phyloP scores from a whole-genome alignment of 495 filamentous ascomycete species.

The Penicillium verhagenii region DNA sequence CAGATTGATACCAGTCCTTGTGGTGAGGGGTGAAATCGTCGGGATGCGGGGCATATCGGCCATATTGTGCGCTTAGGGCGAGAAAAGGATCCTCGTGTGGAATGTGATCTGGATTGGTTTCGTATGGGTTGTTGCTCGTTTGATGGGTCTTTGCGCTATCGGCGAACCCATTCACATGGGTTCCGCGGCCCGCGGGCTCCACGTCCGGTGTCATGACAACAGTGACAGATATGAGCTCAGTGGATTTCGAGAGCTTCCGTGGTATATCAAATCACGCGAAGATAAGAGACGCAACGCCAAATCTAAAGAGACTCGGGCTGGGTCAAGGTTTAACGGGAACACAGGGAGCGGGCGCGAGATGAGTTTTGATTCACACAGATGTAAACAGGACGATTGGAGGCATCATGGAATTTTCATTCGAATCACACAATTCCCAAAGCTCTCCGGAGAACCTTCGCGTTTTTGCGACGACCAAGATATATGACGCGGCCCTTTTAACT shows the following conservation, averaged over 20 bases:
- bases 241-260: neutral
- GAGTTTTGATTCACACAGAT: slow-evolving; percentile 22
- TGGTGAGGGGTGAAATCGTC: slow-evolving; percentile 41
- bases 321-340: slow-evolving; percentile 10
- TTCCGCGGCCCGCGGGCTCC: slow-evolving; percentile 18
- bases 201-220: slow-evolving; percentile 28
- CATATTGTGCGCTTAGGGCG: slow-evolving; percentile 37
- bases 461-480: slow-evolving; percentile 2
- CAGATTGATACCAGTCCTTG: slow-evolving; percentile 34
- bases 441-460: neutral
- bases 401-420: slow-evolving; percentile 29
- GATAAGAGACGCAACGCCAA: neutral
- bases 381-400: slow-evolving; percentile 15
- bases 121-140: slow-evolving; percentile 31
- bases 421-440: neutral
- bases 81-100: slow-evolving; percentile 40
- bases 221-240: neutral
- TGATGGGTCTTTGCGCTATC: slow-evolving; percentile 9
- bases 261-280: neutral
- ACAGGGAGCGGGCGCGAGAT: slow-evolving; percentile 16
- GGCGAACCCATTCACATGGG: slow-evolving; percentile 28
- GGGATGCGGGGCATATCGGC: slow-evolving; percentile 39
- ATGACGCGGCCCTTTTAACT: neutral
- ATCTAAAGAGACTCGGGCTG: neutral
- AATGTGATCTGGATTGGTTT: slow-evolving; percentile 33